Percentiles rank a stretch among this genome's conserved stretches.
Conservation (phyloP, 1,284 basidiomycete genomes). For the Blastosporella zonata region DNA sequence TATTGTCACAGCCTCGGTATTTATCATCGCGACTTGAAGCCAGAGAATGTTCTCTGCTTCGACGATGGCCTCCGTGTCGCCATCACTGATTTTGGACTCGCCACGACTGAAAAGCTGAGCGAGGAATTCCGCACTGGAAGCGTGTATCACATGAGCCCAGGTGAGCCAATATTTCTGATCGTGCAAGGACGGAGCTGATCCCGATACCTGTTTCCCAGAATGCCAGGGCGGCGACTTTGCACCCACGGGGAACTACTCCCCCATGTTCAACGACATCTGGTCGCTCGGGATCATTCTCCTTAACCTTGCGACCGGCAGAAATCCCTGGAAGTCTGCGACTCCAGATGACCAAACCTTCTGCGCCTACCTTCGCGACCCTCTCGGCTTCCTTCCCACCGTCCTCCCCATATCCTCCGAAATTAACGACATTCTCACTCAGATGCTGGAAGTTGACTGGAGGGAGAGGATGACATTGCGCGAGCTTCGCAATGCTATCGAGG, state of each 20-base stretch:
- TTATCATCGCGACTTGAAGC: constrained; percentile 97
- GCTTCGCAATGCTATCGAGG: constrained; percentile 66
- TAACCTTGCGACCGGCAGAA: constrained; percentile 92
- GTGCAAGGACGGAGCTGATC: constrained; percentile 12
- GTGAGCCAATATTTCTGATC: constrained; percentile 41
- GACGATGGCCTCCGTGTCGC: constrained; percentile 79
- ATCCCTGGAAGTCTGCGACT: constrained; percentile 98
- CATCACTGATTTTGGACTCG: constrained; percentile 96
- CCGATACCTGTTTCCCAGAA: constrained; percentile 47
- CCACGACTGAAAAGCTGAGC: constrained; percentile 85
- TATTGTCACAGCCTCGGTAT: constrained; percentile 87
- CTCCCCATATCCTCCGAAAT: constrained; percentile 73
- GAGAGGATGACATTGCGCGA: constrained; percentile 68
- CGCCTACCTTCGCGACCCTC: constrained; percentile 66
- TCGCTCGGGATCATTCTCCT: constrained; percentile 95
- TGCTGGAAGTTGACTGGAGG: constrained; percentile 74
- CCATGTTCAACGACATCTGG: constrained; percentile 94
- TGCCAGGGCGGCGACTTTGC: constrained; percentile 87
- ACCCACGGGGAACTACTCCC: constrained; percentile 73
- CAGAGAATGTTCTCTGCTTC: constrained; percentile 94
- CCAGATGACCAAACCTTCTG: constrained; percentile 73
- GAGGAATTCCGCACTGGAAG: constrained; percentile 95
- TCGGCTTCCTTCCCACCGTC: constrained; percentile 65
- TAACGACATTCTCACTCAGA: constrained; percentile 63
- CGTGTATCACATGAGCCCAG: constrained; percentile 96